phyloP scores from a whole-genome alignment of 73 alveolate genomes.

The Breviolum minutum region DNA sequence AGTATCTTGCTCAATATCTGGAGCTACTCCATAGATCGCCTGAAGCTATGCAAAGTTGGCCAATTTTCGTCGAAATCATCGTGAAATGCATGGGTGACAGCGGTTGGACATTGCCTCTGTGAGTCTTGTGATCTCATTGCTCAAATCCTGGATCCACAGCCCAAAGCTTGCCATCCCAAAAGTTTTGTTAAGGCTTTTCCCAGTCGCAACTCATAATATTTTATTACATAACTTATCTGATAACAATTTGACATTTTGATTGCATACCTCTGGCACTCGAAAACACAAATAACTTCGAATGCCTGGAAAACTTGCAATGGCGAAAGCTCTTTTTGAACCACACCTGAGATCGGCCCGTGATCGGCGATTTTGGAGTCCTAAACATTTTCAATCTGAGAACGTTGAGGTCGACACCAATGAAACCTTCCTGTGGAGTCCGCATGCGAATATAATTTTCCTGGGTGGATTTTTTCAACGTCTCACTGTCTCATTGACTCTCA shows the following conservation, averaged over 20 bases:
- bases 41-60: neutral
- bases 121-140: slow-evolving; percentile 61
- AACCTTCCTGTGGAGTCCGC: slow-evolving; percentile 69
- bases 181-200: neutral
- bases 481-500: neutral
- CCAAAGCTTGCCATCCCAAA: neutral
- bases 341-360: neutral
- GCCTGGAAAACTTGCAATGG: slow-evolving; percentile 51
- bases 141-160: slow-evolving; percentile 16
- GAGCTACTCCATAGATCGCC: slow-evolving; percentile 83
- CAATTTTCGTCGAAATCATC: too few relatives aligned
- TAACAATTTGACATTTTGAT: too few relatives aligned
- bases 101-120: slow-evolving; percentile 1
- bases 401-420: neutral
- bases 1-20: slow-evolving; percentile 36
- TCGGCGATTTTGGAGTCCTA: neutral
- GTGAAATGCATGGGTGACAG: neutral
- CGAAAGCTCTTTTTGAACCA: slow-evolving; percentile 63
- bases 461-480: neutral
- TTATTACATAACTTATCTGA: too few relatives aligned
- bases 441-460: slow-evolving; percentile 78
- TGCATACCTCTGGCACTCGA: neutral
- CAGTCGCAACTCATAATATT: too few relatives aligned
- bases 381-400: neutral
- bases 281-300: neutral